Conservation (phyloP, 2,329 filamentous ascomycete species). For the Sporothrix brunneoviolacea region DNA sequence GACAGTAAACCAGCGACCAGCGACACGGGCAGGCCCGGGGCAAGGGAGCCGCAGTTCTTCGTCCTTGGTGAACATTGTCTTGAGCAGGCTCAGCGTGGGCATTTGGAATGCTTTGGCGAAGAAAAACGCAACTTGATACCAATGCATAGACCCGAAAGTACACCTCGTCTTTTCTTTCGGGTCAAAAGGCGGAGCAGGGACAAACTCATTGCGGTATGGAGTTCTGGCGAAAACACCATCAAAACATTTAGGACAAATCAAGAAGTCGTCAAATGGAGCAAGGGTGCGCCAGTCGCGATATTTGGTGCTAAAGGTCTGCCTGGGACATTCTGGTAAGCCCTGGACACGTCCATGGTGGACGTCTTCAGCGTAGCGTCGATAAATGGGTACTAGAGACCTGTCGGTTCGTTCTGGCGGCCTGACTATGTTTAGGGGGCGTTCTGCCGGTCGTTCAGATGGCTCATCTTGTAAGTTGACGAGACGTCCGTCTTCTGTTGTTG, state of each 20-base stretch:
- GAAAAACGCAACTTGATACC: slow-evolving; percentile 80
- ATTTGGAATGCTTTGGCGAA: slow-evolving; percentile 66
- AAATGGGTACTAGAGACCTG: slow-evolving; percentile 29
- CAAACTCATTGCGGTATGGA: slow-evolving; percentile 60
- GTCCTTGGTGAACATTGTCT: slow-evolving; percentile 56
- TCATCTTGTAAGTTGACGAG: neutral
- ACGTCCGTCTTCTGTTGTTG: neutral
- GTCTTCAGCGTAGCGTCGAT: slow-evolving; percentile 50
- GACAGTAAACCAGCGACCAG: slow-evolving; percentile 69
- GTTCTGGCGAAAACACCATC: slow-evolving; percentile 61
- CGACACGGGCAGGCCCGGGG: slow-evolving; percentile 46
- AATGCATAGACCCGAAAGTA: slow-evolving; percentile 69
- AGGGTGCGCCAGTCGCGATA: slow-evolving; percentile 65
- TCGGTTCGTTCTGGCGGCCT: slow-evolving; percentile 25
- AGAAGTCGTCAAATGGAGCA: slow-evolving; percentile 62
- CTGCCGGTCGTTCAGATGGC: slow-evolving; percentile 9
- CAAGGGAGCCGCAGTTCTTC: slow-evolving; percentile 51
- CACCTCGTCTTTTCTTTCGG: slow-evolving; percentile 58
- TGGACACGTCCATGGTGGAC: slow-evolving; percentile 35
- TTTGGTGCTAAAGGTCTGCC: slow-evolving; percentile 54
- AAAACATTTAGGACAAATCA: slow-evolving; percentile 79
- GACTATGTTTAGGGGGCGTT: slow-evolving; percentile 25
- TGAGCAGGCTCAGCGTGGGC: slow-evolving; percentile 61
- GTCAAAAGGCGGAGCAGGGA: slow-evolving; percentile 51
- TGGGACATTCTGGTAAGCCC: slow-evolving; percentile 61